Evolutionary conservation across 306 rosid genomes (phyloP).

Genomic region (Trichosanthes truncata): DNA sequence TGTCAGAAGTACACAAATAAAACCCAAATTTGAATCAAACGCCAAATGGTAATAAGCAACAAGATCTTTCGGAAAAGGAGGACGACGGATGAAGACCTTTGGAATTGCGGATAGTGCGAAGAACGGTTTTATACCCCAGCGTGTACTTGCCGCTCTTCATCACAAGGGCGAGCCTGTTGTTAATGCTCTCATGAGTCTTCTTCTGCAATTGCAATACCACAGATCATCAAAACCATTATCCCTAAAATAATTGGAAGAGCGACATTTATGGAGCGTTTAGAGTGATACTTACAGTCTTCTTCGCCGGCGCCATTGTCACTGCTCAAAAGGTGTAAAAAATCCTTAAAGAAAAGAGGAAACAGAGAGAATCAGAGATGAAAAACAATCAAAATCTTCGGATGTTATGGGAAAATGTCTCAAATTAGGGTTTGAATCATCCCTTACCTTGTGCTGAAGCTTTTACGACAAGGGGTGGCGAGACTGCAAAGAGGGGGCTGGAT

Average conservation of each 20-base stretch:
- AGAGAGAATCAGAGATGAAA: not conserved
- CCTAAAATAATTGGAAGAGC: not conserved
- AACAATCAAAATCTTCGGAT: not conserved
- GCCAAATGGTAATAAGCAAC: not conserved
- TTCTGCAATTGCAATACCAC: constrained; percentile 20
- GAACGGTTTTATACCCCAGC: constrained; percentile 35
- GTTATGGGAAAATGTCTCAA: not conserved
- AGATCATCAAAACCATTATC: not conserved
- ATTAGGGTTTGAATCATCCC: not conserved
- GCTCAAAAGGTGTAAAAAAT: not conserved
- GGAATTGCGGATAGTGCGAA: constrained; percentile 29
- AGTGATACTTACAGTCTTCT: constrained; percentile 18
- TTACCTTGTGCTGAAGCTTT: not conserved
- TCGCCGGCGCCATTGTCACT: constrained; percentile 16
- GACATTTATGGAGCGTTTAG: not conserved
- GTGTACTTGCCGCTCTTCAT: constrained; percentile 38
- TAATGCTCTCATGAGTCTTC: constrained; percentile 40
- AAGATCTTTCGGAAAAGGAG: not conserved
- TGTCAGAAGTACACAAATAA: not conserved
- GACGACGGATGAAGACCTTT: constrained; percentile 14
- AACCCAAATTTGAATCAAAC: not conserved
- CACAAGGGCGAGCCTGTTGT: constrained; percentile 34
- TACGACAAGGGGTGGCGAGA: not conserved
- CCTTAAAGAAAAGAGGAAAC: not conserved
- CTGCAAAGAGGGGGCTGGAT: not conserved